Base-by-base conservation (phyloP, 805 yeast species). In the Suhomyces vadensis region DNA sequence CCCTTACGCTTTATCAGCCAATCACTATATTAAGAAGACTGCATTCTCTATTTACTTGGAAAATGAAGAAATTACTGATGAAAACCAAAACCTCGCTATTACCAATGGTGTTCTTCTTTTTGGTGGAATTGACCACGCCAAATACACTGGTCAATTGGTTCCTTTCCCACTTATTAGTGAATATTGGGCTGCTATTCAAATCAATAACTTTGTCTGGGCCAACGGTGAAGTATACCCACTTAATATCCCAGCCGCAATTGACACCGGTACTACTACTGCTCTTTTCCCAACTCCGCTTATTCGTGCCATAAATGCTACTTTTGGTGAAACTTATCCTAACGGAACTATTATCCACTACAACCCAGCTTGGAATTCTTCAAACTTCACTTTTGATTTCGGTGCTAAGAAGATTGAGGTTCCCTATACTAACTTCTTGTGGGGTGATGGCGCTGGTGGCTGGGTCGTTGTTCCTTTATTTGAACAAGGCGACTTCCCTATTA, bases 81-180 rank as follows among this genome's bases (percentile, higher is more conserved):
- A 26, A 4, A 14, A 14, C 5, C 1, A 4, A 2, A 9, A 6
- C 5, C 6, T 6, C 3, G 10, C 14, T 8, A 4, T 14, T 4
- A 29, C 33, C 33, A 29, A 29, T 16, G 33, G 33, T 6, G 33
- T 29, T 5, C 67, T 85, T 14, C 59, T 85, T 38, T 85, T 85
- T 67, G 92, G 92, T 37, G 94, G 83, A 20, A 75, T 82, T 20
- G 92, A 85, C 55, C 78, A 75, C 46, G 73, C 78, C 27, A 84
- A 83, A 62, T 83, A 78, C 58, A 42, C 63, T 0, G 89, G 88
- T 19, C 57, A 54, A 3, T 55, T 74, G 48, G 49, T 48, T 21
- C 53, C 64, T 2, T 49, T 71, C 37, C 66, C 63, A 2, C 46
- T 72, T 14, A 17, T 17, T 3, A 4, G 3, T 37, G 13, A 16